A percentile compares a stretch with the other conserved stretches of the same genome.
Evolutionary conservation across 2,329 filamentous ascomycete genomes (phyloP).

Genomic region (Venturiaceae sp.): DNA sequence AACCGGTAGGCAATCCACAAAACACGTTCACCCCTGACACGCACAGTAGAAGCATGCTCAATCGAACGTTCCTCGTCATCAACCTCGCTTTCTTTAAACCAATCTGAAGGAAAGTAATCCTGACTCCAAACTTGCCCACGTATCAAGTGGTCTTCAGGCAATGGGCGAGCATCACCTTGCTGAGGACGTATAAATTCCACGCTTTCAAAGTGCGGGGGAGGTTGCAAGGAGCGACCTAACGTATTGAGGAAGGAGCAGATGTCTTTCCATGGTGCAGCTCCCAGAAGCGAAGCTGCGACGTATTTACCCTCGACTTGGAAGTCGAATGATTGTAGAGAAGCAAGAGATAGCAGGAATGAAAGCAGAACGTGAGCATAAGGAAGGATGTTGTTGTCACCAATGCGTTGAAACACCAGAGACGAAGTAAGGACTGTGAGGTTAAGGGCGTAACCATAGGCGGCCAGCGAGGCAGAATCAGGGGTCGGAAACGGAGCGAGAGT

Average conservation of each 20-base stretch:
- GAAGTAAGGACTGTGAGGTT: constrained; percentile 36
- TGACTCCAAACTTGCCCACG: constrained; percentile 48
- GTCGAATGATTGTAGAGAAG: constrained; percentile 11
- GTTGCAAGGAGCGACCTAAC: constrained; percentile 28
- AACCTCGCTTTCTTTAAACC: constrained; percentile 47
- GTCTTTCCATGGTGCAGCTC: constrained; percentile 38
- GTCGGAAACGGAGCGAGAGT: constrained; percentile 11
- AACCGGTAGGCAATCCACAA: background rate
- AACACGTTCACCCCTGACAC: background rate
- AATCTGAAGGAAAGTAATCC: constrained; percentile 47
- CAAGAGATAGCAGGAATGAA: constrained; percentile 45
- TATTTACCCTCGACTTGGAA: background rate
- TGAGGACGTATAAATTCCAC: constrained; percentile 40
- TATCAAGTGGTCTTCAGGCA: constrained; percentile 61
- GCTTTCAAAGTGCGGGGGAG: constrained; percentile 27
- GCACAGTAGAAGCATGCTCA: constrained; percentile 36
- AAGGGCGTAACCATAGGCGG: constrained; percentile 21
- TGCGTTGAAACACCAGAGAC: constrained; percentile 38
- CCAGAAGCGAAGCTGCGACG: constrained; percentile 7
- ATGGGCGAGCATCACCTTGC: constrained; percentile 38
- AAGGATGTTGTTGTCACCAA: constrained; percentile 49
- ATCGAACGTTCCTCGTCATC: constrained; percentile 59
- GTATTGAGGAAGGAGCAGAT: constrained; percentile 44
- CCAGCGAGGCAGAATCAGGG: constrained; percentile 12
- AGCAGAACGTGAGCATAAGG: constrained; percentile 55